A percentile compares a stretch with the other conserved stretches of the same genome.
phyloP scores from a whole-genome alignment of 192 early-diverging fungal species.

The Coemansia sp. region DNA sequence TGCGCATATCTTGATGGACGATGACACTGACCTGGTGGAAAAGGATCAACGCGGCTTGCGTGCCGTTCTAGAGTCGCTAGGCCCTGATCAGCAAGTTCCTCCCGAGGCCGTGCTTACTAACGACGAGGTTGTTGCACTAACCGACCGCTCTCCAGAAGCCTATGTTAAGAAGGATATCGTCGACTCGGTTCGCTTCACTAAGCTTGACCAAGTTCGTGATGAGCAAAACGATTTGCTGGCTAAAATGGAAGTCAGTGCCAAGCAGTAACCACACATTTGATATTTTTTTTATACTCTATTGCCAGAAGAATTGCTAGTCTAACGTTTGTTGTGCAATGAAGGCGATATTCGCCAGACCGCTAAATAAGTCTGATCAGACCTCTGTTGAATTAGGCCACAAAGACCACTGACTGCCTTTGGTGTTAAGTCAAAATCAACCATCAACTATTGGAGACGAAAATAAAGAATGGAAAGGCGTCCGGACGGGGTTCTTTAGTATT shows the following conservation, averaged over 20 bases:
- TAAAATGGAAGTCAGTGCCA: slow-evolving; percentile 16
- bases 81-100: slow-evolving; percentile 25
- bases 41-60: slow-evolving; percentile 30
- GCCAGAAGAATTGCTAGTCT: background rate
- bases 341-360: too few species aligned
- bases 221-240: slow-evolving; percentile 49
- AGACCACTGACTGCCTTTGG: background rate
- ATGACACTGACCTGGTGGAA: slow-evolving; percentile 65
- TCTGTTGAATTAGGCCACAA: background rate
- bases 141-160: slow-evolving; percentile 38
- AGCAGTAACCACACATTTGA: background rate
- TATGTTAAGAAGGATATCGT: slow-evolving; percentile 16
- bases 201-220: slow-evolving; percentile 28
- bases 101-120: slow-evolving; percentile 29
- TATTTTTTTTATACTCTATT: background rate
- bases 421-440: background rate
- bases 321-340: too few species aligned
- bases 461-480: background rate
- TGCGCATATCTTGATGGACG: slow-evolving; percentile 69
- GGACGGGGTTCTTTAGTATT: background rate
- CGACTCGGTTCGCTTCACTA: slow-evolving; percentile 19
- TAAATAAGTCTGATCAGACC: too few species aligned
- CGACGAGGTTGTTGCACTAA: slow-evolving; percentile 31
- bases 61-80: slow-evolving; percentile 21
- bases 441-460: background rate